Evolutionary conservation across 192 early-diverging fungal genomes (phyloP).

Genomic region (Diversispora eburnea): DNA sequence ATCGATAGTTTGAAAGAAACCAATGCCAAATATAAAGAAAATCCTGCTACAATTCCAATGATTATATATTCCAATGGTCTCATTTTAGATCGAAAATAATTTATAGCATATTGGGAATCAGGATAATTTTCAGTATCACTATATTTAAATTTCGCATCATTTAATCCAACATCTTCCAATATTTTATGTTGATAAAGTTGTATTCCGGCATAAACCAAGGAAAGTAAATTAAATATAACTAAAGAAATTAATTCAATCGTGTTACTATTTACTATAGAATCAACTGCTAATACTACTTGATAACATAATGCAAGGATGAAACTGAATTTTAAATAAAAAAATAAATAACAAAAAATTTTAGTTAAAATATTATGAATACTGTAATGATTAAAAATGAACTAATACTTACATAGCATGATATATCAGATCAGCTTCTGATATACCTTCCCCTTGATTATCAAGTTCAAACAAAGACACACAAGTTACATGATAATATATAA

Average conservation of each 20-base stretch:
- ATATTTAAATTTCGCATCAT: not conserved
- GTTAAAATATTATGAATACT: not conserved
- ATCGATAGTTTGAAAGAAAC: slow-evolving; percentile 33
- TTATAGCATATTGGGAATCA: not conserved
- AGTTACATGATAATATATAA: slow-evolving; percentile 21
- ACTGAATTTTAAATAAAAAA: not conserved
- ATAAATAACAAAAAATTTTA: not conserved
- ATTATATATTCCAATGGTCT: slow-evolving; percentile 45
- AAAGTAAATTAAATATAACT: slow-evolving; percentile 61
- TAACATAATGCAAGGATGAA: slow-evolving; percentile 13
- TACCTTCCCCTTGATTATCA: slow-evolving; percentile 1
- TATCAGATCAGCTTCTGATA: slow-evolving; percentile 26
- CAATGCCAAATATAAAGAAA: slow-evolving; percentile 32
- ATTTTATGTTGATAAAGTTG: slow-evolving; percentile 47
- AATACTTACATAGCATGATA: slow-evolving; percentile 28
- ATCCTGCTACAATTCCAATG: slow-evolving; percentile 38
- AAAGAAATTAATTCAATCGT: slow-evolving; percentile 84
- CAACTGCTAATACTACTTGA: slow-evolving; percentile 3
- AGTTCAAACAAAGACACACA: slow-evolving; percentile 2
- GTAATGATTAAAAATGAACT: too few species aligned
- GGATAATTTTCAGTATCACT: not conserved
- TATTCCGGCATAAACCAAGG: slow-evolving; percentile 67
- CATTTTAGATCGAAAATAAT: slow-evolving; percentile 32
- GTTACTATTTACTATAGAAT: slow-evolving; percentile 43
- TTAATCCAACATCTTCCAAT: slow-evolving; percentile 14